Base-by-base conservation (phyloP, 78 protist genomes). In the Dictyostelium capitatum region DNA sequence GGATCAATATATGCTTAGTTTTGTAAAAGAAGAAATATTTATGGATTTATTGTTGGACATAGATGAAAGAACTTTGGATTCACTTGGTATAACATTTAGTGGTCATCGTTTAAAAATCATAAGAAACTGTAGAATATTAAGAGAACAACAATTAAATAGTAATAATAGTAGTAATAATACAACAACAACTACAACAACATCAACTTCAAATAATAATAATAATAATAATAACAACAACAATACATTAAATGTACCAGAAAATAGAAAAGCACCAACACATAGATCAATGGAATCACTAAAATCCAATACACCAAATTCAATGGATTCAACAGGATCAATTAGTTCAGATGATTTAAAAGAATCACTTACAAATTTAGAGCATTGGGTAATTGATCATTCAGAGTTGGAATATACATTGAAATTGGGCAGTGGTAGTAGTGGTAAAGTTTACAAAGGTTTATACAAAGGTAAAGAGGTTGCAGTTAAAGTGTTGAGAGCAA, bases 391-490 rank as follows among this genome's bases (percentile, higher is more conserved):
- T 28, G 74, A 91, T 64, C 77, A 67, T 10, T 46, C 48, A 4
- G 96, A 92, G 12, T 32, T 92, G 15, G 96, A 92, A 59, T 92
- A 84, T 20, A 83, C 96, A 12, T 46, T 69, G 12, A 80, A 82
- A 64, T 51, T 92, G 59, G 96, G 96, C 0, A 23, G 84, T 12
- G 96, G 96, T 30, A 67, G 87, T n/a, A 57, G 80, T 50, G 95
- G 95, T 11, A 91, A 91, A 32, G 95, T 91, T 12, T 91, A 82
- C 50, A 82, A 91, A 50, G 95, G 95, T 28, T 11, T 92, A 19
- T 92, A 83, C 43, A 48, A 67, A 32, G 92, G 92, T 12, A 92
- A 92, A 15, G 96, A 83, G 30, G 96, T 92, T 2, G 96, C 96
- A 72, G 80, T 92, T 85, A 92, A 92, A 41, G 91, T 92, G 17